Evolutionary conservation across 1,139 yeast genomes (phyloP).

Genomic region (Yamadazyma atmosphaerica): DNA sequence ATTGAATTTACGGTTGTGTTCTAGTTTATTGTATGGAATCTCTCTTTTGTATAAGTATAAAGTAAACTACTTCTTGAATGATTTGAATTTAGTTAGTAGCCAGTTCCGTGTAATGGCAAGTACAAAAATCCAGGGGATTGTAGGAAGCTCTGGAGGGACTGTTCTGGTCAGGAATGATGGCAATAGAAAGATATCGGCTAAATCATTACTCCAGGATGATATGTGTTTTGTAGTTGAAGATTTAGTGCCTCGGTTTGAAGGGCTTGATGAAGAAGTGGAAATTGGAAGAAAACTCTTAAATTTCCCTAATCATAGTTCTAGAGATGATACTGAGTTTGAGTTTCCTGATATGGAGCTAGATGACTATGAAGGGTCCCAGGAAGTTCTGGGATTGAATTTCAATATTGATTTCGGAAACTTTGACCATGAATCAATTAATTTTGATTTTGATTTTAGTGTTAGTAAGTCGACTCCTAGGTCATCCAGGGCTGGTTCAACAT

Average conservation of each 20-base stretch:
- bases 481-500: no score
- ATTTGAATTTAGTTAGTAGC: slow-evolving; percentile 15
- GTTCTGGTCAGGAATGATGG: no score
- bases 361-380: no score
- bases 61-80: slow-evolving; percentile 44
- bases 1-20: slow-evolving; percentile 21
- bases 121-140: no score
- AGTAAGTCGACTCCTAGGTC: not conserved
- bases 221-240: slow-evolving; percentile 9
- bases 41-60: slow-evolving; percentile 55
- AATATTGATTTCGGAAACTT: not conserved
- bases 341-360: not conserved
- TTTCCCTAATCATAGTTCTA: not conserved
- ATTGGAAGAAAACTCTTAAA: not conserved
- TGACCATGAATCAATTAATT: not conserved
- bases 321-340: not conserved
- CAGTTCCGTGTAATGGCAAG: not conserved
- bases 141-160: no score
- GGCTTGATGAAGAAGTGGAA: slow-evolving; percentile 4
- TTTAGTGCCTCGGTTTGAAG: slow-evolving; percentile 4
- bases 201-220: slow-evolving; percentile 9
- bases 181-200: no score
- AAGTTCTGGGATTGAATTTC: not conserved
- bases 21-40: slow-evolving; percentile 58
- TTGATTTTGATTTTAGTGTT: slow-evolving; percentile 2